Evolutionary conservation across 169 alveolate genomes (phyloP), one percentile per base, ranked within the genome.

Genomic region (Plasmodium yoelii): DNA sequence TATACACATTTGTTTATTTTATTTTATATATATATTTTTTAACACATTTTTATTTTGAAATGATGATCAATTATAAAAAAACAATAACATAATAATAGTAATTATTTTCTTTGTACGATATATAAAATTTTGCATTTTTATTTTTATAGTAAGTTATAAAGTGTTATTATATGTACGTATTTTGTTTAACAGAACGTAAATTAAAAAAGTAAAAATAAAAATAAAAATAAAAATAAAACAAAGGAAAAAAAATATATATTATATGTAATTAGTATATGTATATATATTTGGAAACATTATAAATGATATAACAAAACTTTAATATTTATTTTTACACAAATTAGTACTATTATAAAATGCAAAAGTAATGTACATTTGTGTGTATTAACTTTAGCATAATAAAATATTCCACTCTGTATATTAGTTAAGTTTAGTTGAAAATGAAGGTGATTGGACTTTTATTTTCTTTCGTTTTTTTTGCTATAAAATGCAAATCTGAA

Each of bases 391-490:
- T 44, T 71, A 24, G 28, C 24, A 49, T 19, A 53, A 24, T n/a
- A 47, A 47, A 10, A 19, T 34, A 39, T 28, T 42, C 19, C 5
- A 71, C 2, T 24, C 61, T 71, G 47, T 22, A 24, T 71, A 71
- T 71, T 71, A 26, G 24, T 26, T 24, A 71, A 53, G 24, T 56
- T 15, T 63, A 63, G 63, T 77, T 75, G 47, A 77, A 47, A 77
- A 77, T 77, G 88, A 77, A 77, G 67, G 59, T n/a, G 18, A 4
- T 63, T 8, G 22, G 63, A 34, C 53, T 77, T 77, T 61, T 64
- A 69, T 64, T 46, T 24, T 77, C 75, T 63, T 57, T 77, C 39
- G 28, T 77, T 64, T 77, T 77, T 77, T 63, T 77, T 56, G 19
- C 24, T 63, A 64, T 57, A 34, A 63, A 77, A 24, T 63, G 73